A percentile compares a stretch with the other conserved stretches of the same genome.
Evolutionary conservation across 2,329 filamentous ascomycete species (phyloP).

Genomic region (Rhinocladiella similis): DNA sequence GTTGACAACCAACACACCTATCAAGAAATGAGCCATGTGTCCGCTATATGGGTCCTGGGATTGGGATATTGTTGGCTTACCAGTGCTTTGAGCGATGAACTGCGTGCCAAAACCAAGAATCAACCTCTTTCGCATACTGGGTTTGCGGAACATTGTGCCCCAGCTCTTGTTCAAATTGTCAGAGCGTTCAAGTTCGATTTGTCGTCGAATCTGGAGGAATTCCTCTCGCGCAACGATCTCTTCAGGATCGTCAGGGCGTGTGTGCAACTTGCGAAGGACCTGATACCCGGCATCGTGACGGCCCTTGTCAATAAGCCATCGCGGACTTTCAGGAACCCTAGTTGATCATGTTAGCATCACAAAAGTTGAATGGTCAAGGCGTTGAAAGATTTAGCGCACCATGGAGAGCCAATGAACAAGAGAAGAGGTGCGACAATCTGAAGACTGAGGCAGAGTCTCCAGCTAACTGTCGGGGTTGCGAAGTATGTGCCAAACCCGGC

Average conservation of each 20-base stretch:
- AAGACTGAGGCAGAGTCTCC: slow-evolving; percentile 30
- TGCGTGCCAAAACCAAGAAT: slow-evolving; percentile 41
- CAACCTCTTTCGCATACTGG: slow-evolving; percentile 39
- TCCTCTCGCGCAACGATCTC: slow-evolving; percentile 38
- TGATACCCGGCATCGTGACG: slow-evolving; percentile 36
- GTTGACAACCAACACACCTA: slow-evolving; percentile 30
- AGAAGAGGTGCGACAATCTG: slow-evolving; percentile 42
- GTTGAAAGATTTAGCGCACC: slow-evolving; percentile 11
- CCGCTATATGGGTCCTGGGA: slow-evolving; percentile 26
- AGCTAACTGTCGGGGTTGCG: slow-evolving; percentile 4
- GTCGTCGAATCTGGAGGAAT: slow-evolving; percentile 47
- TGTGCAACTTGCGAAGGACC: slow-evolving; percentile 46
- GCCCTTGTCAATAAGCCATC: slow-evolving; percentile 43
- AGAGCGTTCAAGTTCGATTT: slow-evolving; percentile 42
- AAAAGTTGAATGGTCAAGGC: background rate
- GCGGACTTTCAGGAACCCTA: slow-evolving; percentile 39
- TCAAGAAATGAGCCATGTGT: background rate
- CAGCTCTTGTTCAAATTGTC: slow-evolving; percentile 34
- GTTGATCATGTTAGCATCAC: background rate
- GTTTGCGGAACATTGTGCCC: slow-evolving; percentile 37
- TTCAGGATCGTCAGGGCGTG: slow-evolving; percentile 39
- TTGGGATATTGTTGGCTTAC: slow-evolving; percentile 16
- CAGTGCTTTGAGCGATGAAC: slow-evolving; percentile 32
- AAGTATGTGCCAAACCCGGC: slow-evolving; percentile 5
- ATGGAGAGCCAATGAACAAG: slow-evolving; percentile 40